Percentiles rank a stretch among this genome's conserved stretches.
Evolutionary conservation across 2,329 filamentous ascomycete genomes (phyloP).

Genomic region (Sporothrix luriei): DNA sequence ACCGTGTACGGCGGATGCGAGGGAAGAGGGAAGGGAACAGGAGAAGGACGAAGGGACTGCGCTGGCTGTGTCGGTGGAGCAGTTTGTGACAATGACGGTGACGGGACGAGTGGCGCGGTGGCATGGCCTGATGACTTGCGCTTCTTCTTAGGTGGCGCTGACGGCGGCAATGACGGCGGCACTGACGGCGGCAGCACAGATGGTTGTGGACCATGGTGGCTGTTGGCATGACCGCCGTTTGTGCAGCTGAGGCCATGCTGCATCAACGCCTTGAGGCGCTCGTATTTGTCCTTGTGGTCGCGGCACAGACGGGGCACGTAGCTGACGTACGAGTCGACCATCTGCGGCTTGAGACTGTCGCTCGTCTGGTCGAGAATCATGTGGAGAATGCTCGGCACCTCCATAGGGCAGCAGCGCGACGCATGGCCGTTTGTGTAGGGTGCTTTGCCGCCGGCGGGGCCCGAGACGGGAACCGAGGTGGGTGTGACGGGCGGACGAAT

Average conservation of each 20-base stretch:
- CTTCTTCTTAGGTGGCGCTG: conserved; percentile 13
- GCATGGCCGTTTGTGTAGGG: not conserved
- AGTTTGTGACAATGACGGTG: not conserved
- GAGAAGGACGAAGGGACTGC: not conserved
- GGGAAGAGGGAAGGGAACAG: not conserved
- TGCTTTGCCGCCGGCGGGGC: not conserved
- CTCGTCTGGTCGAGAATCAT: conserved; percentile 33
- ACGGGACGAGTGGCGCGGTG: not conserved
- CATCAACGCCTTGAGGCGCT: conserved; percentile 20
- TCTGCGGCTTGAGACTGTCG: conserved; percentile 31
- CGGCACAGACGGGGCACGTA: conserved; percentile 27
- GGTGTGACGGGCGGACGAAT: not conserved
- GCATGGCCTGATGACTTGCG: not conserved
- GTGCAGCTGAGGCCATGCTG: not conserved
- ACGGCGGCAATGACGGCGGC: not conserved
- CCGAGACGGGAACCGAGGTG: not conserved
- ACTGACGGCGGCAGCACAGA: not conserved
- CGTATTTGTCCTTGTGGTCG: conserved; percentile 28
- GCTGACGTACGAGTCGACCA: conserved; percentile 31
- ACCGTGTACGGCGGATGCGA: not conserved
- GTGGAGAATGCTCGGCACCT: conserved; percentile 34
- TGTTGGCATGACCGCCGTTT: not conserved
- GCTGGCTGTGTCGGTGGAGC: not conserved
- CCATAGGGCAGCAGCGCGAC: conserved; percentile 32
- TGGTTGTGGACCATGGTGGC: not conserved